These are phyloP conservation scores for Sphagnum fallax DNA, from an alignment of 228 moss, liverwort and hornwort genomes.

Conservation along the genomic window DNA sequence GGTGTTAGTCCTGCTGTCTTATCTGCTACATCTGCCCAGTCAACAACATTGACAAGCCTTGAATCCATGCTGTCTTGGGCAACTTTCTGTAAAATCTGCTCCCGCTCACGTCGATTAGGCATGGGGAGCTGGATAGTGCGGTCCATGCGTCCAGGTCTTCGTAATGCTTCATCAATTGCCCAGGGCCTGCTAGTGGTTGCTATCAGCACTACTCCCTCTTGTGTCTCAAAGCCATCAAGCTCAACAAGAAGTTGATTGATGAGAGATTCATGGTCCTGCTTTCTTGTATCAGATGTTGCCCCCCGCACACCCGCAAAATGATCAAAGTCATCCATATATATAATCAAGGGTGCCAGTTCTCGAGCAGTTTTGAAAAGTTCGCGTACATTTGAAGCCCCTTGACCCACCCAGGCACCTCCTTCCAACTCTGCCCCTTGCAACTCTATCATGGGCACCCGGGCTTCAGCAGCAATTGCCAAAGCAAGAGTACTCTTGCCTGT, in stretches of 20 bases:
- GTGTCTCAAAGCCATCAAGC: constrained; percentile 94
- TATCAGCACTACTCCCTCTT: constrained; percentile 95
- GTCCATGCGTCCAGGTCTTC: constrained; percentile 98
- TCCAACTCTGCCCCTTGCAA: constrained; percentile 96
- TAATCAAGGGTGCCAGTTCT: constrained; percentile 90
- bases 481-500: constrained; percentile 96
- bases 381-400: constrained; percentile 97
- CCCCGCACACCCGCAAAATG: constrained; percentile 98
- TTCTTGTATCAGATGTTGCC: constrained; percentile 94
- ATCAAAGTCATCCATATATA: constrained; percentile 99
- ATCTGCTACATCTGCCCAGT: constrained; percentile 87
- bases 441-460: constrained; percentile 94
- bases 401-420: constrained; percentile 99
- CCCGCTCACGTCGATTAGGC: constrained; percentile 78
- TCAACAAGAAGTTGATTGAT: constrained; percentile 98
- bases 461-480: constrained; percentile 96
- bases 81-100: constrained; percentile 87
- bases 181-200: constrained; percentile 94
- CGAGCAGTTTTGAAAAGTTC: constrained; percentile 96
- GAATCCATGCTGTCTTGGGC: constrained; percentile 73
- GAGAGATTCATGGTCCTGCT: constrained; percentile 98
- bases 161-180: constrained; percentile 94
- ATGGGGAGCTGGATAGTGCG: constrained; percentile 92
- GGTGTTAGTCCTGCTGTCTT: constrained; percentile 97
- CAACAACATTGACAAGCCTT: constrained; percentile 58